These are phyloP conservation scores for Agarophyton chilense DNA, from an alignment of 23 red algal genomes.

Conservation along the genomic window DNA sequence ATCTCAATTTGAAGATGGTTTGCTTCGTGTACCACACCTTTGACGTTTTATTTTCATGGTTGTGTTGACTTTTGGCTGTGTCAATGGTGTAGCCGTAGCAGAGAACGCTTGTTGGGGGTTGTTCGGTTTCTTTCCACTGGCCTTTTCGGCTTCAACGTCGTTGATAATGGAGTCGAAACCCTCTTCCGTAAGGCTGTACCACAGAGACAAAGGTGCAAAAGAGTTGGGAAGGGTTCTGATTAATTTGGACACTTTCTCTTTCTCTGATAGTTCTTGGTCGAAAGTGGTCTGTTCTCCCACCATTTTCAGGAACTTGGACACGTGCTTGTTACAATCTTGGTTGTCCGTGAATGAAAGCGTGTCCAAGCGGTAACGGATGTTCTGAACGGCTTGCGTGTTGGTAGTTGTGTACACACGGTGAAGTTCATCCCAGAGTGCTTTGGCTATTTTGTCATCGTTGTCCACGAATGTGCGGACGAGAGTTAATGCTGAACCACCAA, in stretches of 20 bases:
- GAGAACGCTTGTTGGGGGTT: not conserved
- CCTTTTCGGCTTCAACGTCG: not conserved
- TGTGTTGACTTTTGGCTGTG: not conserved
- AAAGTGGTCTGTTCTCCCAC: not conserved
- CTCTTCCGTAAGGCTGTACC: not conserved
- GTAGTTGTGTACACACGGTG: no score
- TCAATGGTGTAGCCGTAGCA: not conserved
- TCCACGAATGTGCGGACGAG: not conserved
- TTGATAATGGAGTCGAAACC: not conserved
- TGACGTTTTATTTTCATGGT: no score
- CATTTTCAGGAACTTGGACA: not conserved
- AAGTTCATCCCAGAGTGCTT: slow-evolving; percentile 15
- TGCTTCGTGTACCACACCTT: no score
- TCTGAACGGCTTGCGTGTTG: no score
- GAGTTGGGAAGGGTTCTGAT: not conserved
- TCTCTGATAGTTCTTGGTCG: not conserved
- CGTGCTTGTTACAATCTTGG: no score
- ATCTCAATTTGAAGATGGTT: no score
- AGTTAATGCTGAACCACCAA: not conserved
- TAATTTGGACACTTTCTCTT: slow-evolving; percentile 32
- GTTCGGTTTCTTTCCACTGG: not conserved
- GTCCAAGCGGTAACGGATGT: no score
- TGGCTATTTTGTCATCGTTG: slow-evolving; percentile 12
- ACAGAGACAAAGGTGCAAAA: not conserved
- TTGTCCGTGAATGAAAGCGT: no score